These are phyloP conservation scores for Aristolochia californica DNA, from an alignment of 164 flowering plant species.

Conservation along the genomic window DNA sequence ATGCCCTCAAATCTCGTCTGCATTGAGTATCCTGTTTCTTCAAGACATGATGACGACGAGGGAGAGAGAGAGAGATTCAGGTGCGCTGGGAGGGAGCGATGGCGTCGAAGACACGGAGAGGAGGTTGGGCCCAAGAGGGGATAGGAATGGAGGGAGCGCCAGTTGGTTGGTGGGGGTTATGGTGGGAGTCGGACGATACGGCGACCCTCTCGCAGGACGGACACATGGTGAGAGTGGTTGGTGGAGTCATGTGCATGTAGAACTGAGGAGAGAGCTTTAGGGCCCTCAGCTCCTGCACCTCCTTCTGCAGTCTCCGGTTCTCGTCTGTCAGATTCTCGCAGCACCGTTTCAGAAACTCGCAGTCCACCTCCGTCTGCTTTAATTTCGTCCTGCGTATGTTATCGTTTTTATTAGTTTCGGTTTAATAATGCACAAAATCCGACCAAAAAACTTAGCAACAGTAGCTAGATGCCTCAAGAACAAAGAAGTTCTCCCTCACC, in stretches of 20 bases:
- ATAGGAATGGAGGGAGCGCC: slow-evolving; percentile 18
- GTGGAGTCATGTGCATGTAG: slow-evolving; percentile 77
- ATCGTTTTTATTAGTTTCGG: too few relatives aligned
- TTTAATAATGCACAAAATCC: too few relatives aligned
- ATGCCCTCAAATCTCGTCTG: too few relatives aligned
- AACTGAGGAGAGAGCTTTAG: slow-evolving; percentile 67
- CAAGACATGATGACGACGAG: too few relatives aligned
- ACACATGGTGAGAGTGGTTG: slow-evolving; percentile 84
- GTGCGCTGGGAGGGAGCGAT: slow-evolving; percentile 10
- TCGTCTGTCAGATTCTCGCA: slow-evolving; percentile 75
- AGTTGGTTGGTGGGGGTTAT: too few relatives aligned
- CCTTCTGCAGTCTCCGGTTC: slow-evolving; percentile 66
- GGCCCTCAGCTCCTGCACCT: slow-evolving; percentile 69
- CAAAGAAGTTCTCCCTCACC: too few relatives aligned
- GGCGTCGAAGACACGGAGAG: slow-evolving; percentile 22
- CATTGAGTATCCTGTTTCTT: too few relatives aligned
- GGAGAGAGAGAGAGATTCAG: too few relatives aligned
- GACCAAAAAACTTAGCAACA: too few relatives aligned
- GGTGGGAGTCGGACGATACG: slow-evolving; percentile 21
- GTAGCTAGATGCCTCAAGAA: too few relatives aligned
- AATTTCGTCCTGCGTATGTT: slow-evolving; percentile 84
- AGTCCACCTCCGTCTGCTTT: slow-evolving; percentile 87
- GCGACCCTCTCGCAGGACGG: slow-evolving; percentile 78
- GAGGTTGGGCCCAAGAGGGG: slow-evolving; percentile 14
- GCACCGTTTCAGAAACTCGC: slow-evolving; percentile 69